A percentile compares a stretch with the other conserved stretches of the same genome.
These are phyloP conservation scores for Hydrangea macrophylla DNA, from an alignment of 148 eudicot species.

Conservation along the genomic window DNA sequence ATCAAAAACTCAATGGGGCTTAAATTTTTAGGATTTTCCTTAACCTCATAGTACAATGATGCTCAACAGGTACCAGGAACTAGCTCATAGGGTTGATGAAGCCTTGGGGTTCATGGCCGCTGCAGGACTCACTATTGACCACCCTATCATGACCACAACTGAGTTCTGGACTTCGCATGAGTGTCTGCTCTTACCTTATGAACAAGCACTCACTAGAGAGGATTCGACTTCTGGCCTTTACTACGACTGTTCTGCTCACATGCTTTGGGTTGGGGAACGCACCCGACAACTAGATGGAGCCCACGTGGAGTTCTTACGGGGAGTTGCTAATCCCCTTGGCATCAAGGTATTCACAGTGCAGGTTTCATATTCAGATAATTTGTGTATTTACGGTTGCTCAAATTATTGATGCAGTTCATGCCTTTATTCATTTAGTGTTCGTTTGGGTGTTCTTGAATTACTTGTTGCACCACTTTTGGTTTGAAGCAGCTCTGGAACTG, in stretches of 20 bases:
- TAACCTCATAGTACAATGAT: no score
- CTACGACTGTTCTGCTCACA: conserved; percentile 54
- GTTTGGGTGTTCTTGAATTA: no score
- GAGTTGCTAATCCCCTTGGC: conserved; percentile 50
- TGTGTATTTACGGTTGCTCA: no score
- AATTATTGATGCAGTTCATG: no score
- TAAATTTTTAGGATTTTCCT: no score
- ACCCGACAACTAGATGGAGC: conserved; percentile 51
- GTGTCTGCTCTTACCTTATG: conserved; percentile 45
- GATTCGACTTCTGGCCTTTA: conserved; percentile 45
- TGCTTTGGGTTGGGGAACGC: conserved; percentile 55
- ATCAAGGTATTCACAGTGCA: conserved; percentile 31
- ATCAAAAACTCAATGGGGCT: no score
- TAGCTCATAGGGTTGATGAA: conserved; percentile 50
- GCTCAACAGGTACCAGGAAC: conserved; percentile 38
- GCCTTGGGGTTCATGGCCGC: conserved; percentile 55
- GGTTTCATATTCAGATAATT: neutral
- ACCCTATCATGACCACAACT: conserved; percentile 47
- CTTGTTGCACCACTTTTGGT: no score
- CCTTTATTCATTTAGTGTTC: no score
- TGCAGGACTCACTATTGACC: conserved; percentile 47
- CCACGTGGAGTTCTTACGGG: conserved; percentile 49
- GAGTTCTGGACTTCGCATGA: conserved; percentile 57
- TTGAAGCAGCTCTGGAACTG: no score
- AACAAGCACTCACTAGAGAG: conserved; percentile 42